Evolutionary conservation across 108 stramenopile genomes (phyloP).

Genomic region (Schizochytrium sp.): DNA sequence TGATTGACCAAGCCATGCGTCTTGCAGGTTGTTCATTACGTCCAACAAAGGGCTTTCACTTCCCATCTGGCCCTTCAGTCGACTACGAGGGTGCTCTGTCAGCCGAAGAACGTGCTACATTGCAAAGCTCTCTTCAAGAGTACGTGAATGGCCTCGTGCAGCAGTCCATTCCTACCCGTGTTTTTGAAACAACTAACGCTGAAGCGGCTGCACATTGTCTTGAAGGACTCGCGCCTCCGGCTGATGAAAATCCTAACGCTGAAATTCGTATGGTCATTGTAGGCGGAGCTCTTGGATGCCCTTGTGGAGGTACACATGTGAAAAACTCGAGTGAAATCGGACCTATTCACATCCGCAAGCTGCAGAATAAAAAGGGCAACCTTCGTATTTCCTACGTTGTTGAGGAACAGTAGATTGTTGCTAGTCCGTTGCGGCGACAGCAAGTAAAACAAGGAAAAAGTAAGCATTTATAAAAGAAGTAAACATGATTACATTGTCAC

Average conservation of each 20-base stretch:
- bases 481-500: no score
- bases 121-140: background rate
- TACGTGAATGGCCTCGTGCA: conserved; percentile 30
- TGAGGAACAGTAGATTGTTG: background rate
- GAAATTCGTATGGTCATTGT: conserved; percentile 45
- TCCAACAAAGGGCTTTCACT: conserved; percentile 87
- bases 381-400: conserved; percentile 53
- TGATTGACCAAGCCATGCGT: conserved; percentile 86
- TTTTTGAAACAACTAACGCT: background rate
- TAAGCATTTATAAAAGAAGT: no score
- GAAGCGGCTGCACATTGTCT: conserved; percentile 2
- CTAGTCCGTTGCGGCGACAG: no score
- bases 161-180: conserved; percentile 14
- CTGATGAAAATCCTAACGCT: background rate
- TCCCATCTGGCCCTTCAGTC: conserved; percentile 86
- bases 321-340: conserved; percentile 41
- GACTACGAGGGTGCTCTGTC: conserved; percentile 56
- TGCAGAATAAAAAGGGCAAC: conserved; percentile 62
- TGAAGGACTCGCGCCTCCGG: background rate
- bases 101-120: conserved; percentile 10
- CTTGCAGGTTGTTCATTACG: conserved; percentile 70
- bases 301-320: conserved; percentile 65
- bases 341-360: conserved; percentile 3
- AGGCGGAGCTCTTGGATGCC: background rate
- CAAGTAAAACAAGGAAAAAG: no score